Evolutionary conservation across 306 rosid genomes (phyloP), one percentile per base, ranked within the genome.

Genomic region (Gillenia trifoliata): DNA sequence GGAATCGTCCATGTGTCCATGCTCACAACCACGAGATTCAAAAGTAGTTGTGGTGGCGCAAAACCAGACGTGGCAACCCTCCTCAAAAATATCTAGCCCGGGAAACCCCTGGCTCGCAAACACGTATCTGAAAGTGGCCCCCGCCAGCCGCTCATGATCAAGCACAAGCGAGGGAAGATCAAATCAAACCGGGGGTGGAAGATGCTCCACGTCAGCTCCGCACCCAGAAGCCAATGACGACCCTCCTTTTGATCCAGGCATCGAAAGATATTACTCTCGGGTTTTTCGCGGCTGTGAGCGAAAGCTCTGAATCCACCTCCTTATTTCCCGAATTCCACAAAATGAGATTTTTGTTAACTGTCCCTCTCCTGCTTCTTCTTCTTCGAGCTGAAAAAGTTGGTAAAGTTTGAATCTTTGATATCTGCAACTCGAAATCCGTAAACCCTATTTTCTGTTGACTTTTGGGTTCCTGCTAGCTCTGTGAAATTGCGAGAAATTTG

Each of bases 161-260:
- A 52, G n/a, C 43, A 41, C 40, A 73, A 83, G 3, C 59, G 16
- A 11, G 71, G 30, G 30, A 72, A 57, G 69, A 71, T 66, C 75
- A 63, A 1, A 38, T 38, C 11, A 34, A 83, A 77, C 1, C 31
- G 54, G 76, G 76, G 90, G 92, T 73, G 12, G 25, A 64, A 0
- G 68, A 3, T 5, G 2, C 0, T 70, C 87, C 95, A 89, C 90
- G 83, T 87, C 83, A 72, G 5, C 50, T 1, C 1, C 3, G 2
- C 56, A 71, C 50, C 68, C 56, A 15, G 31, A 47, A 45, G 47
- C 79, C 82, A 85, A 78, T 78, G 80, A 60, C 85, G 38, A 63
- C 78, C 76, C 3, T 22, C 81, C 85, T 82, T 79, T 80, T 59
- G 88, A 89, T 86, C 79, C 45, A 34, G 30, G 17, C 34, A 40